Base-by-base conservation (phyloP, 306 rosid genomes). In the Castanopsis chinensis region DNA sequence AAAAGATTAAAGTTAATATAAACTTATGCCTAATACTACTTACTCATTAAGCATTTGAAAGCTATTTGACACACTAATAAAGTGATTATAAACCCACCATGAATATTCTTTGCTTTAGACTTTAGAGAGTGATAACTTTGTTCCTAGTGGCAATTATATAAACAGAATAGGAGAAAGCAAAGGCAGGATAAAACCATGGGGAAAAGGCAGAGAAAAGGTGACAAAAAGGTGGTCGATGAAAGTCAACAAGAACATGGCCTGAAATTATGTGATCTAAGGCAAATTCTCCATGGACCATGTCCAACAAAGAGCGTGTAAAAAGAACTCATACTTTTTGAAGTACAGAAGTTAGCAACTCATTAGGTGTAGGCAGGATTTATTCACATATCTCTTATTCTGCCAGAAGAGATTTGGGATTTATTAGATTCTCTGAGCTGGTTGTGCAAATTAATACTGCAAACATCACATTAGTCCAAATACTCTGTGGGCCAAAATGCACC, bases 151-250 rank as follows among this genome's bases (percentile, higher is more conserved):
- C 64, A 30, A 10, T 23, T 59, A 59, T 49, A 55, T 60, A 76
- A 81, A 58, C 59, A 74, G 79, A 63, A 72, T 68, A 65, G 52
- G 54, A 65, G 76, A 87, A 79, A 77, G 83, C 73, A 71, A 67
- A 28, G 35, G 75, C 5, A 55, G 60, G 56, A 75, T 32, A 35
- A 23, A 2, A 45, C 45, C 15, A 54, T 19, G 52, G 32, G 13
- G 53, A 83, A 82, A 79, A 51, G 79, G 69, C 17, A 33, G 33
- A 63, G 45, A 43, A 86, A 80, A 77, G 86, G 70, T 75, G 43
- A 27, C 10, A 41, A 25, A 78, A 78, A 82, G 83, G 69, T 73
- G 2, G 72, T 35, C 51, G 27, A 56, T 63, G 74, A 71, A 77
- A 51, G 82, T 80, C 60, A n/a, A 61, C 5, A 45, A 7, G 57